Evolutionary conservation across 2,329 filamentous ascomycete species (phyloP), one percentile per base, ranked within the genome.

Genomic region (Fusarium udum): DNA sequence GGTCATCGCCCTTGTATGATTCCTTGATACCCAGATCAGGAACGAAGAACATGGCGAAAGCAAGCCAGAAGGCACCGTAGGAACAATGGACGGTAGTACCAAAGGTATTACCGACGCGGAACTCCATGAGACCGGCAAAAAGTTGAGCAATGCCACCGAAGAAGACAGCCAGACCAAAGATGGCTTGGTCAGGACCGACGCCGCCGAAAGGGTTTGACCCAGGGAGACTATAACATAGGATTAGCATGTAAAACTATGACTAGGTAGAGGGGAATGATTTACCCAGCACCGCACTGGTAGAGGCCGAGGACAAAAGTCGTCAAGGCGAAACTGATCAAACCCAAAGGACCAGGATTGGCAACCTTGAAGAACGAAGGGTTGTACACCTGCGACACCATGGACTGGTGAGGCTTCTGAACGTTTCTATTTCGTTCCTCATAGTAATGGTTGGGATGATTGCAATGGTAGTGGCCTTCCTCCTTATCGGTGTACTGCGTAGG

Each of bases 101-200:
- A 59, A 90, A 90, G 16, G 88, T 90, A 82, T 90, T 91, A n/a
- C 89, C 89, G 15, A 89, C 83, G 18, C 80, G 79, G 66, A 85
- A 85, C 72, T 85, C 80, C 80, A 85, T 83, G 32, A 93, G 92
- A 77, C 91, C 91, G 52, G 90, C 90, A 58, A 92, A 82, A 78
- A 92, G 83, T 80, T 93, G 91, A n/a, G 92, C 87, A 13, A 92
- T 83, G 65, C 91, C 91, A 79, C 91, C 91, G 79, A 92, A 92
- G 60, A 82, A 82, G 58, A 82, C 76, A 32, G 80, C 81, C 32
- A 82, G 63, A 11, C 81, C 81, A 37, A 83, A 82, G 63, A 82
- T 78, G 55, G 79, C 80, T 53, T 83, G 80, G 55, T 82, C 76
- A 46, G 81, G 81, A 7, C 81, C 81, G 31, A 82, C 78, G 22